Evolutionary conservation across 1,139 yeast species (phyloP).

Genomic region (Taphrina deformans): DNA sequence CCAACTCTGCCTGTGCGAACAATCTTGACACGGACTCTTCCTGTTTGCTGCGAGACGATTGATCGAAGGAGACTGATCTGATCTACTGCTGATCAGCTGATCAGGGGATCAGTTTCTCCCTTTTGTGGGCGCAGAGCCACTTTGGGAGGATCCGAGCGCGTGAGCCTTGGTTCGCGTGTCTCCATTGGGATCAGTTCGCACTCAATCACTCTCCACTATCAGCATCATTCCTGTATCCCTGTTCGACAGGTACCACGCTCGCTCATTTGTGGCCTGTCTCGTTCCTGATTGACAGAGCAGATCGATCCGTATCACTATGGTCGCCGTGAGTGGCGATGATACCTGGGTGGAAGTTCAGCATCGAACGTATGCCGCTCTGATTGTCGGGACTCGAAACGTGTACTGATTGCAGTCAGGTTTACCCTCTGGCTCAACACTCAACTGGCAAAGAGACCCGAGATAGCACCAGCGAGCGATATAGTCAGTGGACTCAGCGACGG

Average conservation of each 20-base stretch:
- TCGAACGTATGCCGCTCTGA: conserved; percentile 27
- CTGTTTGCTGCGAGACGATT: no score
- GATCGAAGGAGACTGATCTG: no score
- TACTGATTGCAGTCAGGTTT: conserved; percentile 22
- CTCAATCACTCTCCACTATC: neutral
- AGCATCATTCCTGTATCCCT: no score
- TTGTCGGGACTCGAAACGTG: no score
- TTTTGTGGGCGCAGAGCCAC: no score
- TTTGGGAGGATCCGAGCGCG: conserved; percentile 2
- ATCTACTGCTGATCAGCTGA: neutral
- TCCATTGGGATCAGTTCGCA: neutral
- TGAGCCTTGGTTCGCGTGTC: neutral
- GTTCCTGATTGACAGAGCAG: neutral
- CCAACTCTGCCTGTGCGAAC: no score
- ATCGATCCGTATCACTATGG: neutral
- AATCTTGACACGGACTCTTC: no score
- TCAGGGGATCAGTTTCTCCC: neutral
- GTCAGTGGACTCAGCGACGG: conserved; percentile 36
- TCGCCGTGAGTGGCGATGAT: conserved; percentile 14
- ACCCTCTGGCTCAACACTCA: conserved; percentile 36
- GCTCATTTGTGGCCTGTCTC: no score
- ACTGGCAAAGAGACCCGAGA: conserved; percentile 30
- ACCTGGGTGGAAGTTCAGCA: conserved; percentile 37
- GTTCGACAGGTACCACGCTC: no score
- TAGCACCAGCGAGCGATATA: conserved; percentile 30